These are phyloP conservation scores for Heterobasidion parviporum DNA, from an alignment of 1,284 basidiomycete genomes.

Conservation along the genomic window DNA sequence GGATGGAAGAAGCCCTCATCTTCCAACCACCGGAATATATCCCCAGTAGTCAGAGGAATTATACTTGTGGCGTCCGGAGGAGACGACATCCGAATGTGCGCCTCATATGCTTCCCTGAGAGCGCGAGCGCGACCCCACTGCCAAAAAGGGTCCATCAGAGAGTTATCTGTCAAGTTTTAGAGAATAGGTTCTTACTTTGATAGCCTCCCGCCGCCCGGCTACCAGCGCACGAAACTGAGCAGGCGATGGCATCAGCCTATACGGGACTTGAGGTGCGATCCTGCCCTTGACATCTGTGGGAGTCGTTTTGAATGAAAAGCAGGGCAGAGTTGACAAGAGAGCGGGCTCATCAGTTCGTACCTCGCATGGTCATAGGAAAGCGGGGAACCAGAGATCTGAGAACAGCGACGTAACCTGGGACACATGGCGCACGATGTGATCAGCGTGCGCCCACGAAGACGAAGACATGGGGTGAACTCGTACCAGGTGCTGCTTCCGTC, in stretches of 20 bases:
- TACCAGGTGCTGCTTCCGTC: not conserved
- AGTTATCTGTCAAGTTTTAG: not conserved
- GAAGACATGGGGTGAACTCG: not conserved
- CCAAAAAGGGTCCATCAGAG: not conserved
- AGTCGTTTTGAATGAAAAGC: not conserved
- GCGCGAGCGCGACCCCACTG: slow-evolving; percentile 60
- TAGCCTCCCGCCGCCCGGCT: slow-evolving; percentile 57
- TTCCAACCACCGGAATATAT: slow-evolving; percentile 53
- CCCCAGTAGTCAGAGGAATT: slow-evolving; percentile 37
- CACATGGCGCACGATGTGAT: not conserved
- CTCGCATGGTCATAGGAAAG: slow-evolving; percentile 54
- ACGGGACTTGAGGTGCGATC: slow-evolving; percentile 32
- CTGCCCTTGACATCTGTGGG: slow-evolving; percentile 31
- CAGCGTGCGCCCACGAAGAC: not conserved
- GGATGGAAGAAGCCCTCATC: slow-evolving; percentile 37
- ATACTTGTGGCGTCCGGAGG: slow-evolving; percentile 15
- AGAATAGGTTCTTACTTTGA: slow-evolving; percentile 40
- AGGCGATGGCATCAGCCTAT: slow-evolving; percentile 40
- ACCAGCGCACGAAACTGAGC: slow-evolving; percentile 38
- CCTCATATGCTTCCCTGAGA: slow-evolving; percentile 38
- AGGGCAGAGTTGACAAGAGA: not conserved
- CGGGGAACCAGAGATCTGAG: slow-evolving; percentile 36
- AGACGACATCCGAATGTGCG: slow-evolving; percentile 16
- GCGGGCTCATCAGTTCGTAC: slow-evolving; percentile 21
- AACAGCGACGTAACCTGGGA: slow-evolving; percentile 30